Conservation (phyloP, 257 asterid genomes). For the Lavandula angustifolia region DNA sequence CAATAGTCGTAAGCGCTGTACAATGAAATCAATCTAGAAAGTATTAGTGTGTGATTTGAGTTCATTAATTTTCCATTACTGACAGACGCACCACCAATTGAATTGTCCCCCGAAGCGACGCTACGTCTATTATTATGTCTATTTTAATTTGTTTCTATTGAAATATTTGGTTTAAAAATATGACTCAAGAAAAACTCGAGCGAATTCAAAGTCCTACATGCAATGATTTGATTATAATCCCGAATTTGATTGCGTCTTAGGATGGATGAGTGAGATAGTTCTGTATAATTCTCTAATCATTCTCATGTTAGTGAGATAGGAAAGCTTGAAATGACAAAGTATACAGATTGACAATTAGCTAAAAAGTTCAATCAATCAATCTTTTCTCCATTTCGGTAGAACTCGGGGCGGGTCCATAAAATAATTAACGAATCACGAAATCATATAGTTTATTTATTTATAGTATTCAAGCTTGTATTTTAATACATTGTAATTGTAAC, state of each 20-base stretch:
- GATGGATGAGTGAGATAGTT: background rate
- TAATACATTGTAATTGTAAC: too few relatives aligned
- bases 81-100: too few relatives aligned
- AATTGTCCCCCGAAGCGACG: too few relatives aligned
- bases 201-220: background rate
- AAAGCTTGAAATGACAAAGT: constrained; percentile 3
- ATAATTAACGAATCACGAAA: background rate
- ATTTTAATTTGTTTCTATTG: too few relatives aligned
- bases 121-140: too few relatives aligned
- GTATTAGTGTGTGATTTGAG: too few relatives aligned
- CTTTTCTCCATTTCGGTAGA: background rate
- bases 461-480: too few relatives aligned
- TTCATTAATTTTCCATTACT: too few relatives aligned
- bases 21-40: too few relatives aligned
- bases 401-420: background rate
- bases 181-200: background rate
- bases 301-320: constrained; percentile 15
- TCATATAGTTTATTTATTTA: too few relatives aligned
- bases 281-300: constrained; percentile 17
- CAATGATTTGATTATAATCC: constrained; percentile 10
- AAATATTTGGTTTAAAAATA: too few relatives aligned
- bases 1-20: too few relatives aligned
- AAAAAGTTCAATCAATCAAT: constrained; percentile 32
- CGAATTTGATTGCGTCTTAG: background rate
- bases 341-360: constrained; percentile 24